These are phyloP conservation scores for Hypoxylon crocopeplum DNA, from an alignment of 495 filamentous ascomycete genomes.

Conservation along the genomic window DNA sequence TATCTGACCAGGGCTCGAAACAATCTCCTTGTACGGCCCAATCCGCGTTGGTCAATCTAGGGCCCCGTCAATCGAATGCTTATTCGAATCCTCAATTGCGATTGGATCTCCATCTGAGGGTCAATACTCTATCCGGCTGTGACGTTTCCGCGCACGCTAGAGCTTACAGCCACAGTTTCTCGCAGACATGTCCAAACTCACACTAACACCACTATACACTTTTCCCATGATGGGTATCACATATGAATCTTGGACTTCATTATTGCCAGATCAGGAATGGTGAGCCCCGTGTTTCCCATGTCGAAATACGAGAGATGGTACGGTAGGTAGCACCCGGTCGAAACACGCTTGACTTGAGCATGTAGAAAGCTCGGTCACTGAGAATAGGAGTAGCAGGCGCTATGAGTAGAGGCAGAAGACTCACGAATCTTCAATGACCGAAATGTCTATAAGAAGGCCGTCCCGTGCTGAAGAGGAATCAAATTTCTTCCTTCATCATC, in stretches of 20 bases:
- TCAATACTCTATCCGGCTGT: constrained; percentile 11
- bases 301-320: background rate
- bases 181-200: constrained; percentile 1
- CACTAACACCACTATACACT: background rate
- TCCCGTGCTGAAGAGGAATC: constrained; percentile 14
- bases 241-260: constrained; percentile 14
- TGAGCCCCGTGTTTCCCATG: background rate
- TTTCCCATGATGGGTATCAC: constrained; percentile 11
- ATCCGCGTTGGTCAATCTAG: constrained; percentile 4
- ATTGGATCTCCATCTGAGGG: constrained; percentile 31
- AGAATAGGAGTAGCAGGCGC: background rate
- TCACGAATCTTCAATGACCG: constrained; percentile 4
- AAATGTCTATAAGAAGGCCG: constrained; percentile 35
- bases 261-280: constrained; percentile 11
- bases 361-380: background rate
- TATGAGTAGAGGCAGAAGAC: constrained; percentile 1
- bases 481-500: constrained; percentile 11
- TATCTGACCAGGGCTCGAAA: constrained; percentile 23
- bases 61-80: constrained; percentile 7
- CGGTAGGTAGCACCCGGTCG: background rate
- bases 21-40: constrained; percentile 13
- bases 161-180: constrained; percentile 18
- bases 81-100: constrained; percentile 22
- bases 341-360: constrained; percentile 1
- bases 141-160: constrained; percentile 7